These are phyloP conservation scores for Leccinum sublutescens DNA, from an alignment of 768 basidiomycete genomes.

Conservation along the genomic window DNA sequence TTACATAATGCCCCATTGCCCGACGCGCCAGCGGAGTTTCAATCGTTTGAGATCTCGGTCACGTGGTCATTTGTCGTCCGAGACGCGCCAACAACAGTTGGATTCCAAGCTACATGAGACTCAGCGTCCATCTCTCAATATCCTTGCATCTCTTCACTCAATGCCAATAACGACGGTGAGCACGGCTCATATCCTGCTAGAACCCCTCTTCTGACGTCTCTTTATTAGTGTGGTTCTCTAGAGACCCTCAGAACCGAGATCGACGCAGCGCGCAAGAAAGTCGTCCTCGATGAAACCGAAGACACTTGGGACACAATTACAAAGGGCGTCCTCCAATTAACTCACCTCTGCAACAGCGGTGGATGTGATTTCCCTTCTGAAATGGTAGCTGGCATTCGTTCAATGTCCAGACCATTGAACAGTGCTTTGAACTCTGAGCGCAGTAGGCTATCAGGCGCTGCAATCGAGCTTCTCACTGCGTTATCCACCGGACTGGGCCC, in stretches of 20 bases:
- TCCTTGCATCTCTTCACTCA: conserved; percentile 1
- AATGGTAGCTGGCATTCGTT: conserved; percentile 49
- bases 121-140: conserved; percentile 2
- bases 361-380: conserved; percentile 52
- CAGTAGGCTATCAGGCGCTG: conserved; percentile 63
- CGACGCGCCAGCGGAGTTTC: too few relatives aligned
- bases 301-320: conserved; percentile 76
- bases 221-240: conserved; percentile 34
- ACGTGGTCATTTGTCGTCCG: conserved; percentile 5
- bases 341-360: conserved; percentile 48
- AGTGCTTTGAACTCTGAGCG: conserved; percentile 71
- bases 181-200: fast-evolving
- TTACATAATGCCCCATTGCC: too few relatives aligned
- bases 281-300: conserved; percentile 62
- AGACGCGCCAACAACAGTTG: conserved; percentile 17
- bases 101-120: conserved; percentile 19
- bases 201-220: not conserved
- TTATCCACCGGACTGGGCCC: conserved; percentile 55
- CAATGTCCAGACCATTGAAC: conserved; percentile 51
- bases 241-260: conserved; percentile 38
- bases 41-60: too few relatives aligned
- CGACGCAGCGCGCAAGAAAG: conserved; percentile 40
- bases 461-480: conserved; percentile 58
- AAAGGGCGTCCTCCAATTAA: conserved; percentile 46
- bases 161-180: conserved; percentile 34